These are phyloP conservation scores for Flaveria robusta DNA, from an alignment of 129 eudicot genomes.

Conservation along the genomic window DNA sequence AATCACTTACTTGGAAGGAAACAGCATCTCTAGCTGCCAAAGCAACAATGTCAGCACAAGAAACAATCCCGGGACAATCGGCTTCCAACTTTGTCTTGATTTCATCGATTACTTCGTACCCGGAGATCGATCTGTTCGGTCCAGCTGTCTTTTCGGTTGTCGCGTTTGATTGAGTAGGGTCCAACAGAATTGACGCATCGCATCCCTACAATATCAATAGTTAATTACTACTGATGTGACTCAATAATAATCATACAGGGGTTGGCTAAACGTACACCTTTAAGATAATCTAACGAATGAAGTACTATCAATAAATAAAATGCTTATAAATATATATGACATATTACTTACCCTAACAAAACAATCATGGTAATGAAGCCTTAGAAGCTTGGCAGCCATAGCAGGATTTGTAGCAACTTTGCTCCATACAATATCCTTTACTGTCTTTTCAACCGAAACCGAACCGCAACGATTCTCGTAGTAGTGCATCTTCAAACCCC, in stretches of 20 bases:
- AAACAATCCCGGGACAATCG: constrained; percentile 47
- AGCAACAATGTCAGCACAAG: constrained; percentile 64
- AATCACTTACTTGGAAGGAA: constrained; percentile 48
- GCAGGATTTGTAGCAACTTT: constrained; percentile 36
- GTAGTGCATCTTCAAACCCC: constrained; percentile 32
- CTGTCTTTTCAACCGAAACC: constrained; percentile 30
- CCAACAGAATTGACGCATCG: constrained; percentile 59
- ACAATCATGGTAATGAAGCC: constrained; percentile 68
- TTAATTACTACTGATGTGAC: too few species aligned
- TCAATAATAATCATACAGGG: too few species aligned
- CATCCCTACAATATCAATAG: constrained; percentile 45
- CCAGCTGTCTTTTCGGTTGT: constrained; percentile 50
- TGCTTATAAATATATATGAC: neutral
- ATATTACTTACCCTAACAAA: constrained; percentile 53
- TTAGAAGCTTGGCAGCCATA: constrained; percentile 48
- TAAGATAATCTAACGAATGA: neutral
- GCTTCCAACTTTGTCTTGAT: constrained; percentile 47
- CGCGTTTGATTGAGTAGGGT: constrained; percentile 31
- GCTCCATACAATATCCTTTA: constrained; percentile 45
- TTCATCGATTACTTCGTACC: constrained; percentile 52
- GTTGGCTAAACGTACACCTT: too few species aligned
- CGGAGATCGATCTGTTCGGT: constrained; percentile 48
- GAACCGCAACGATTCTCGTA: constrained; percentile 41
- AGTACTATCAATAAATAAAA: neutral
- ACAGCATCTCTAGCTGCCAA: constrained; percentile 64